Conservation (phyloP, 306 rosid species). For the Myrica gale region DNA sequence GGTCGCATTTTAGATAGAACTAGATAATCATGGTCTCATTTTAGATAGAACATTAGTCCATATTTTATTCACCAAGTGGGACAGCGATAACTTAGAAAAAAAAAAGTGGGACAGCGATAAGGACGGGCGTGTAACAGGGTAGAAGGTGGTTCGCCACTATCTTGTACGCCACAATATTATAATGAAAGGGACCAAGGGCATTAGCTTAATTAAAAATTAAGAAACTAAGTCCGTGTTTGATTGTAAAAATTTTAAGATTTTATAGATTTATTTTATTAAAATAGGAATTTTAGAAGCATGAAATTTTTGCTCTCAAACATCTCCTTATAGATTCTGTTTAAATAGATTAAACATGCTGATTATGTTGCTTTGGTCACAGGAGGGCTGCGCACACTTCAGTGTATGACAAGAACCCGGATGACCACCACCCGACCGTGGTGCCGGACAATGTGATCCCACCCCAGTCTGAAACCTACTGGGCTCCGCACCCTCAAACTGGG, state of each 20-base stretch:
- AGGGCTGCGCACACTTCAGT: constrained; percentile 56
- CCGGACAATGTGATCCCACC: constrained; percentile 70
- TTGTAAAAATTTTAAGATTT: too few species aligned
- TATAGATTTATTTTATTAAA: too few species aligned
- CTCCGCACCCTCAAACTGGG: constrained; percentile 85
- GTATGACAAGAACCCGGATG: constrained; percentile 89
- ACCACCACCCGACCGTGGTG: constrained; percentile 44
- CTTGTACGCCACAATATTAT: not conserved
- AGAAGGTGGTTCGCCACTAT: constrained; percentile 17
- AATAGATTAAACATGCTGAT: not conserved
- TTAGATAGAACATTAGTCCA: not conserved
- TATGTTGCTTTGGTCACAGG: constrained; percentile 33
- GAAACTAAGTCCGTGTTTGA: too few species aligned
- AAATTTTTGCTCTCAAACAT: too few species aligned
- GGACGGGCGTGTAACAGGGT: too few species aligned
- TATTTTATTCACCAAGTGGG: not conserved
- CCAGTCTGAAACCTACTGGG: constrained; percentile 70
- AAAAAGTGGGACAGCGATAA: too few species aligned
- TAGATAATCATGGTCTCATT: not conserved
- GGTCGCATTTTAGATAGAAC: not conserved
- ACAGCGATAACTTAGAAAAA: too few species aligned
- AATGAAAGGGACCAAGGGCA: not conserved
- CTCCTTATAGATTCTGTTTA: too few species aligned
- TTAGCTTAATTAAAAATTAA: too few species aligned
- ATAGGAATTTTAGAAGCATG: too few species aligned